Conservation (phyloP, 1,284 basidiomycete species). For the Cutaneotrichosporon dermatis region DNA sequence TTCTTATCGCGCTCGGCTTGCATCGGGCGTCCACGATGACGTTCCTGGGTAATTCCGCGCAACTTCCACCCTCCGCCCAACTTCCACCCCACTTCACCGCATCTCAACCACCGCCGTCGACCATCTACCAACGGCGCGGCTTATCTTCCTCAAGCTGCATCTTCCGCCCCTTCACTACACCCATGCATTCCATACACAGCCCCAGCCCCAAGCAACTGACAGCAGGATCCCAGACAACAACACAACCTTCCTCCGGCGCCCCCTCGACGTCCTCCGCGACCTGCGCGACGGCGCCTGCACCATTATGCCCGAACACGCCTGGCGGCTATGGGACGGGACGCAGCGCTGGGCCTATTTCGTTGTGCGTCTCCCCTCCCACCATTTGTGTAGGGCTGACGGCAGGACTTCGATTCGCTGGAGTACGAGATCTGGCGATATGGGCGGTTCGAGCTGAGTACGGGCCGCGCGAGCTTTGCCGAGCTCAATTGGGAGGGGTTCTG, state of each 20-base stretch:
- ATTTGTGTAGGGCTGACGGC: background rate
- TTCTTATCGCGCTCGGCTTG: too few relatives aligned
- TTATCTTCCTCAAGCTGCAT: too few relatives aligned
- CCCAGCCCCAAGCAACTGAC: background rate
- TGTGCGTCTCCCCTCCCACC: background rate
- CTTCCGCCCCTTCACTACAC: too few relatives aligned
- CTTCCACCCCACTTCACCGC: too few relatives aligned
- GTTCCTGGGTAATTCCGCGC: too few relatives aligned
- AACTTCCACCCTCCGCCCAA: too few relatives aligned
- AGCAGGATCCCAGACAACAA: conserved; percentile 9
- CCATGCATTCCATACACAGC: too few relatives aligned
- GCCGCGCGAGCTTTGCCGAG: conserved; percentile 9
- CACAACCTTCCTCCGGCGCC: conserved; percentile 8
- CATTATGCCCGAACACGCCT: conserved; percentile 7
- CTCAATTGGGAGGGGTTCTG: conserved; percentile 15
- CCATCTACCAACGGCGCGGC: background rate
- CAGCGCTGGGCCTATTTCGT: conserved; percentile 16
- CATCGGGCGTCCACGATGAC: too few relatives aligned
- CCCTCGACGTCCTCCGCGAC: conserved; percentile 9
- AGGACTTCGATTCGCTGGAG: conserved; percentile 15
- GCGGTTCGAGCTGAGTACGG: conserved; percentile 5
- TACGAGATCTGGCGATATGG: conserved; percentile 16
- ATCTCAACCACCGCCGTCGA: too few relatives aligned
- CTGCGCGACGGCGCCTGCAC: conserved; percentile 2
- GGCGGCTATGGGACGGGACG: conserved; percentile 7